Base-by-base conservation (phyloP, 345 rosid genomes). In the Corymbia maculata region DNA sequence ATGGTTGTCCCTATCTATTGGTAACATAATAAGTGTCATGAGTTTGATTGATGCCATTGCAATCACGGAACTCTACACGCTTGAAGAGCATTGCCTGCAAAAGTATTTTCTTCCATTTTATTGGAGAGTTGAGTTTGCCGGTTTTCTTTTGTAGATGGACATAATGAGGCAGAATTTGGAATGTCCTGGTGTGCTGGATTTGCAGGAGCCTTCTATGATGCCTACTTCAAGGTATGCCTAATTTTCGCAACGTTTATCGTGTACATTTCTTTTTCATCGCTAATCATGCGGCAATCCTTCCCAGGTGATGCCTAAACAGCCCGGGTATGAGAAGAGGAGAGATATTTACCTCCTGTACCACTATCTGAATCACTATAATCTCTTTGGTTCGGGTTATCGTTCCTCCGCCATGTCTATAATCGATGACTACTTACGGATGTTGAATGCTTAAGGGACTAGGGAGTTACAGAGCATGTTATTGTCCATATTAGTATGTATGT, bases 121-220 rank as follows among this genome's bases (percentile, higher is more conserved):
- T 28, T 6, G 28, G 50, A 55, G 86, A 24, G 57, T 26, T 51
- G 61, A 75, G 45, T 75, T 90, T 84, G 59, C 55, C 36, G 24
- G 85, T 28, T 79, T 66, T 3, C 16, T 51, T 7, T 84, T 55
- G 57, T 87, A 96, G 98, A 96, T 93, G 99, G 99, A 61, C 99
- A 97, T 90, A 94, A 59, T 42, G 99, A 97, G 91, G 99, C 99
- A 10, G 99, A 97, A 88, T 96, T 97, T 86, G 99, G 99, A 68
- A 96, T 96, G 99, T 97, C 98, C 16, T 96, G 99, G 99, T 97
- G 98, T 57, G 97, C 99, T 21, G 97, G 98, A 68, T 96, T 96
- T 79, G 96, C 98, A 91, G 94, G 92, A 89, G 90, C 98, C 50
- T 97, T 97, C 92, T 96, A 96, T 90, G 92, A 91, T 79, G 94